Base-by-base conservation (phyloP, 768 basidiomycete genomes). In the Mrakia frigida region DNA sequence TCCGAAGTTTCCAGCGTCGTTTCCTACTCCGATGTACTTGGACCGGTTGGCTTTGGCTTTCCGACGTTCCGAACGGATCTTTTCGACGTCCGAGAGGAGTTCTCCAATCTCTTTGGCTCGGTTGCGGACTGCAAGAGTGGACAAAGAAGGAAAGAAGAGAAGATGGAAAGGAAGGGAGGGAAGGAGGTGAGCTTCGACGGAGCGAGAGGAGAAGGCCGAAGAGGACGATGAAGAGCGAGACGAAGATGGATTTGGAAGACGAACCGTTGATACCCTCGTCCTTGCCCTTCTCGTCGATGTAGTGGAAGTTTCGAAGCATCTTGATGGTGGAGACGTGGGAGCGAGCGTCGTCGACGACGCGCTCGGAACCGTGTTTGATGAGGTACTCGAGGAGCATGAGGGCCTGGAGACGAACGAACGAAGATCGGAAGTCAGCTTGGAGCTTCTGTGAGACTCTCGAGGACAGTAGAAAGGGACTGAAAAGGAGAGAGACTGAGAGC, bases 271-370 rank as follows among this genome's bases (percentile, higher is more conserved):
- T 87, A 9, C 97, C 97, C 83, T 99, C 93, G 81, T 99, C 97
- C 83, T 99, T 98, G 69, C 93, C 94, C 85, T 96, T 96, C 79
- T 98, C 96, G 79, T 99, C 97, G 74, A 98, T 92, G 83, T 98
- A 98, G 82, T 98, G 96, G 85, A 99, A 99, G 81, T 91, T 97
- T 75, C 94, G 86, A 16, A 98, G 88, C 93, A 98, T 98, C 85
- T 98, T 98, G 80, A 99, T 87, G 28, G 95, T 96, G 37, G 93
- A 91, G 37, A 98, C 86, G 83, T 98, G 97, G 1, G 93, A 91
- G 71, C 97, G 88, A 1, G 96, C 93, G 83, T 99, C 97, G 82
- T 99, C 97, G 25, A 99, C 93, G 16, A 98, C 96, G 56, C 97
- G 91, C 82, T 99, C 97, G 39, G 92, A 94, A 25, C 97, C 97